Evolutionary conservation across 148 eudicot genomes (phyloP).

Genomic region (Rheum nobile): DNA sequence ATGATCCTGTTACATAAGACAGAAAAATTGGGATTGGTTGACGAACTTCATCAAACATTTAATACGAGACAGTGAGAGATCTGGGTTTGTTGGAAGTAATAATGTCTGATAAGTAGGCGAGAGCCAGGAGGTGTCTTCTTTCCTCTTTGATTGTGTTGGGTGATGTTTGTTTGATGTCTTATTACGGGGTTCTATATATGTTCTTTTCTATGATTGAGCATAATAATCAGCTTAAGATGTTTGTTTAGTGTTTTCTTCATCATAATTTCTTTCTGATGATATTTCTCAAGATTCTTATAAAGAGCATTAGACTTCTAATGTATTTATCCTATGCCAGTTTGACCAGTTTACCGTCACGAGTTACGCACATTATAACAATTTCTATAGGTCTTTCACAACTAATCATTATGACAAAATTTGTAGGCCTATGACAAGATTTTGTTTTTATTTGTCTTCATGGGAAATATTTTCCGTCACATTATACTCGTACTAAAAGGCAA

Average conservation of each 20-base stretch:
- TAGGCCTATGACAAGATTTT: no score
- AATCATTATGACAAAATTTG: no score
- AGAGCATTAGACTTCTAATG: no score
- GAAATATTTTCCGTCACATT: no score
- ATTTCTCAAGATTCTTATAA: background rate
- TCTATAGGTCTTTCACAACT: no score
- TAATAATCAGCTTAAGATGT: background rate
- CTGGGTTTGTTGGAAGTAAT: constrained; percentile 4
- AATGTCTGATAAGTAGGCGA: constrained; percentile 2
- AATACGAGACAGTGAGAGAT: background rate
- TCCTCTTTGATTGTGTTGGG: background rate
- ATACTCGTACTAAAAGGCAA: no score
- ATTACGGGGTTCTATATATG: background rate
- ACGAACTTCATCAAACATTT: background rate
- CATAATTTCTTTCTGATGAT: background rate
- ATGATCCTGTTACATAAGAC: background rate
- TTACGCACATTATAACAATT: no score
- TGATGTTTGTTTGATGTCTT: background rate
- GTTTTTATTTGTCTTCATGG: no score
- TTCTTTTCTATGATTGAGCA: background rate
- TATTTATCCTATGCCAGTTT: background rate
- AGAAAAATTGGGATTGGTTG: background rate
- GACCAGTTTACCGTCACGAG: background rate
- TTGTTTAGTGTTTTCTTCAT: background rate
- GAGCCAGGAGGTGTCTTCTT: background rate